Evolutionary conservation across 1,139 yeast species (phyloP), one percentile per base, ranked within the genome.

Genomic region (Pichia sp.): DNA sequence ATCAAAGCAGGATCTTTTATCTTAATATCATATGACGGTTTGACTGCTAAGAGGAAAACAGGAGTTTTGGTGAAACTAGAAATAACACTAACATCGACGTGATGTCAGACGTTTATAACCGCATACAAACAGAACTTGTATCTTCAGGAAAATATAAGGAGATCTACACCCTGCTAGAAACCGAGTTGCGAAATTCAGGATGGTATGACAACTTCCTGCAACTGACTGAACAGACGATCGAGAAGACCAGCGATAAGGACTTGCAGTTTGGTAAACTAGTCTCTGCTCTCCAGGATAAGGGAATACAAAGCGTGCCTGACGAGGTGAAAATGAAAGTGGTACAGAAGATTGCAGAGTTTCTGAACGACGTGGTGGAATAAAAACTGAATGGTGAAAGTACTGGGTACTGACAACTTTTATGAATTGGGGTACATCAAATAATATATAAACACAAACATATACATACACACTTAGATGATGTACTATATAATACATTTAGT

Each of bases 171-270:
- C 76, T 77, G 53, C 72, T 90, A 56, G 82, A 84, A 62, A 76
- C 84, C 54, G 81, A 81, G 64, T 77, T 92, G 31, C 77, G 82
- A 56, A 87, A 87, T 65, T 77, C 85, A 2, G 97, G 97, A 7
- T 92, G 97, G 97, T 83, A 82, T 62, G 96, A 89, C 62, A 79
- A 85, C 57, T 83, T 90, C 36, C 76, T 81, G 53, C 80, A 76
- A 52, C 63, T 86, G 53, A 86, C 95, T 1, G 59, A 67, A 61
- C 76, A 75, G 45, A 73, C 65, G 0, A 59, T 67, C 67, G 67
- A 68, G 68, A 50, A 72, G 13, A 43, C 58, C 1, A 50, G 53
- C 2, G 58, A 59, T 23, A 57, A 60, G 19, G 63, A 64, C 15
- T 52, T 67, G 40, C 83, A 77, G 61, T 84, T 86, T 60, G 81